phyloP scores from a whole-genome alignment of 768 basidiomycete species.

The Amanita muscaria region DNA sequence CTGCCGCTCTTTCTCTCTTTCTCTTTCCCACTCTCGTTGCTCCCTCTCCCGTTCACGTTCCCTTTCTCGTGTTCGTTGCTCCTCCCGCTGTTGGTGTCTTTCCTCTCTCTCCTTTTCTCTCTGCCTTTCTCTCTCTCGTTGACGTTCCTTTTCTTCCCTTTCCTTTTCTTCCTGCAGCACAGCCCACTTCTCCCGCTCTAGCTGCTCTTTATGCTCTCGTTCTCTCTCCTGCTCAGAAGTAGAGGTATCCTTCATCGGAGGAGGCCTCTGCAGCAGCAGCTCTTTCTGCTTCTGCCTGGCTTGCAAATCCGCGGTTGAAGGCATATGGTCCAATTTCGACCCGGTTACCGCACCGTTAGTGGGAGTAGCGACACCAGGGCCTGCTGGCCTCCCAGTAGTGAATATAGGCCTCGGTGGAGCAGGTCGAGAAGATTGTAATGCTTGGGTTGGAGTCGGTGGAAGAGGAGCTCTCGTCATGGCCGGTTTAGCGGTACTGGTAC shows the following conservation, averaged over 20 bases:
- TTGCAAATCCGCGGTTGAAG: conserved; percentile 57
- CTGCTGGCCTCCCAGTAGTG: conserved; percentile 34
- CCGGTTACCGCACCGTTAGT: conserved; percentile 11
- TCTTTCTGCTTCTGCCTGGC: conserved; percentile 55
- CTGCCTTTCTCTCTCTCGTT: conserved; percentile 19
- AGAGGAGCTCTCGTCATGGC: conserved; percentile 5
- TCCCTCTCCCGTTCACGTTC: conserved; percentile 15
- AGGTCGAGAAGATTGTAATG: conserved; percentile 40
- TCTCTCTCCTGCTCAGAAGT: conserved; percentile 11
- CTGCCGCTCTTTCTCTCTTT: conserved; percentile 10
- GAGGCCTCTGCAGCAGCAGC: conserved; percentile 26
- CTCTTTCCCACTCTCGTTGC: conserved; percentile 14
- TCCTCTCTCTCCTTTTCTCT: conserved; percentile 24
- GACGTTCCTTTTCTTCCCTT: conserved; percentile 16
- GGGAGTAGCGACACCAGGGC: conserved; percentile 19
- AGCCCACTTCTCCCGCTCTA: conserved; percentile 7
- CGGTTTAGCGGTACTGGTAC: not conserved
- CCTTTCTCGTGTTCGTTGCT: conserved; percentile 16
- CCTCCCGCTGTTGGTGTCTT: conserved; percentile 18
- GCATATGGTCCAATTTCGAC: conserved; percentile 41
- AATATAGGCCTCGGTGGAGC: conserved; percentile 64
- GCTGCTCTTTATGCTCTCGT: conserved; percentile 9
- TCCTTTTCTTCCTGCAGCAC: conserved; percentile 4
- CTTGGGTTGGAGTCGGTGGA: conserved; percentile 10
- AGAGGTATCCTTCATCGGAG: conserved; percentile 41